Base-by-base conservation (phyloP, 768 basidiomycete genomes). In the Boletus fagicola region DNA sequence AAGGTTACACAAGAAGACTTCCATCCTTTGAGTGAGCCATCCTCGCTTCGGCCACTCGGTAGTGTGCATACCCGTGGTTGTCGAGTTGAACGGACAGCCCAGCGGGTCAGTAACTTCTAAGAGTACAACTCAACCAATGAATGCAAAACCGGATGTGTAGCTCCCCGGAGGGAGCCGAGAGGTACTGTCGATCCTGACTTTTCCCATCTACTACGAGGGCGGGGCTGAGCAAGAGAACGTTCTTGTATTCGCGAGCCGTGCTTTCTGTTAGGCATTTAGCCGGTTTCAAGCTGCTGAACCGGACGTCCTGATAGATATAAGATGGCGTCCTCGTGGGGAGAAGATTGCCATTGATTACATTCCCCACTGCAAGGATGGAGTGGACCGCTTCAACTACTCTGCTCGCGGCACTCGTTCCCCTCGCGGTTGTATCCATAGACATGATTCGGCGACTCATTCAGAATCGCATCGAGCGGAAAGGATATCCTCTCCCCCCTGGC, bases 401-500 rank as follows among this genome's bases (percentile, higher is more conserved):
- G 4, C 55, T 67, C 3, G 48, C 48, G 10, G 31, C 16, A 11
- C 35, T 67, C 18, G 7, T 59, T 44, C 16, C 46, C 1, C 40
- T 67, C 22, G 4, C 48, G 3, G 33, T 45, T 35, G 35, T 9
- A 3, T 39, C 33, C 4, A 5, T 49, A 28, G 55, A 36, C 26
- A 18, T 50, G 0, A 42, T 61, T 48, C 49, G 50, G 18, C 54
- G 54, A 5, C 5, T 58, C 11, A 18, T 66, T 28, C 59, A 7
- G 20, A 36, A 28, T 28, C 57, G 45, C 40, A 44, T 56, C 44
- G 42, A 67, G 38, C 49, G 62, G n/a, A 52, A 61, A 26, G 65
- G 56, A 3, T 49, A 47, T 38, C 43, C 58, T 51, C 40, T 66
- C 1, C 66, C 67, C 22, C 61, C 66, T 44, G 65, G 66, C 40